Conservation (phyloP, 139 green algal genomes). For the Micromonas pusilla region DNA sequence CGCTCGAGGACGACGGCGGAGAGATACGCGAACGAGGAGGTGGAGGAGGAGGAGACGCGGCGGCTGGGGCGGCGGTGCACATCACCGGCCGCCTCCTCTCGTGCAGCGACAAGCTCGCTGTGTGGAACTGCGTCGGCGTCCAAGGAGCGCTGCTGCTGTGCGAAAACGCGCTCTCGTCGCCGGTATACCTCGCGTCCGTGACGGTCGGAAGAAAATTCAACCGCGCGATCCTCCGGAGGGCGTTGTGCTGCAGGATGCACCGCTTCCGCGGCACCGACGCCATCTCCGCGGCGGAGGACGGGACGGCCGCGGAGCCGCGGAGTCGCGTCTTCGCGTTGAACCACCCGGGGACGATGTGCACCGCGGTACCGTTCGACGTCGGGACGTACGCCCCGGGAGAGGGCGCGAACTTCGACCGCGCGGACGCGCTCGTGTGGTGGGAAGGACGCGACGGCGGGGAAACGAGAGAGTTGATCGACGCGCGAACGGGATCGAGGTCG, state of each 20-base stretch:
- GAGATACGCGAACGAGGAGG: neutral
- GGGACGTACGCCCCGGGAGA: neutral
- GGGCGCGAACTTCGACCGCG: neutral
- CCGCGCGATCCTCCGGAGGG: neutral
- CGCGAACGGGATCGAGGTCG: neutral
- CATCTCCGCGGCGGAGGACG: neutral
- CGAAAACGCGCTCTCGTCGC: neutral
- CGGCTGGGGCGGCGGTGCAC: neutral
- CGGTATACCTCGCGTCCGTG: constrained; percentile 1
- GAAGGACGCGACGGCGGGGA: neutral
- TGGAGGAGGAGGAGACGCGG: too few relatives aligned
- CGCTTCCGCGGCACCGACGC: neutral
- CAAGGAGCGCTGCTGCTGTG: neutral
- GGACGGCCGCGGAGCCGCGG: neutral
- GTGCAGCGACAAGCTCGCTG: constrained; percentile 24
- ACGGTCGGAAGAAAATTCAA: constrained; percentile 22
- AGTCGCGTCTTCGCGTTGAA: neutral
- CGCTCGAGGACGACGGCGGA: neutral
- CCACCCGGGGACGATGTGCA: neutral
- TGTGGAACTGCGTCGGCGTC: constrained; percentile 8
- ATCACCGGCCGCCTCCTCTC: neutral
- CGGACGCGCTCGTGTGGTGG: neutral
- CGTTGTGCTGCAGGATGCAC: constrained; percentile 17
- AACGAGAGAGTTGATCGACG: neutral
- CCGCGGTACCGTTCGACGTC: neutral